Percentiles rank a stretch among this genome's conserved stretches.
phyloP scores from a whole-genome alignment of 176 grass and related monocot species.

The Dendrocalamus sinicus region DNA sequence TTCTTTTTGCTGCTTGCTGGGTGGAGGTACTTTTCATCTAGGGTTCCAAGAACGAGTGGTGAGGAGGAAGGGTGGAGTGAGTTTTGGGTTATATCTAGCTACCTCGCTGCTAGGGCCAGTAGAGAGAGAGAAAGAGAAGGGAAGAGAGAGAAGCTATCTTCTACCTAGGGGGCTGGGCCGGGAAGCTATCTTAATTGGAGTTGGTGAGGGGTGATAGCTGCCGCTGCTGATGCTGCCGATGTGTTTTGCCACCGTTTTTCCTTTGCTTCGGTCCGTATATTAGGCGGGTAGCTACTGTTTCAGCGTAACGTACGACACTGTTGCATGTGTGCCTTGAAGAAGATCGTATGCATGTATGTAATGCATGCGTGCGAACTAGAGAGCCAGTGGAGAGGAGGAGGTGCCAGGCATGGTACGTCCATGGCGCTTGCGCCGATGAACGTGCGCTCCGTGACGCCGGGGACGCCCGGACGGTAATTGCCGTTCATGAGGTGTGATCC shows the following conservation, averaged over 20 bases:
- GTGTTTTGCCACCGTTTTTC: conserved; percentile 45
- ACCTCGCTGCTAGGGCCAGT: not conserved
- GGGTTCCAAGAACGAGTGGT: conserved; percentile 57
- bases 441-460: conserved; percentile 44
- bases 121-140: not conserved
- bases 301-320: conserved; percentile 40
- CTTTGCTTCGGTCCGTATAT: conserved; percentile 33
- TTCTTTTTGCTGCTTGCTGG: not conserved
- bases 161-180: not conserved
- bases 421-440: conserved; percentile 33
- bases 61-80: conserved; percentile 39
- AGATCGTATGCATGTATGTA: not conserved
- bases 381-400: not conserved
- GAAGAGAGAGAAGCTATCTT: not conserved
- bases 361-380: conserved; percentile 1
- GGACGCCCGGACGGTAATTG: not conserved
- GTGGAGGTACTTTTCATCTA: conserved; percentile 50
- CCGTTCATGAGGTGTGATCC: conserved; percentile 53
- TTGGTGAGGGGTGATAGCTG: conserved; percentile 58
- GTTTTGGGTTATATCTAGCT: conserved; percentile 35
- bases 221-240: conserved; percentile 20
- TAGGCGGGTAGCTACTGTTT: not conserved
- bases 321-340: conserved; percentile 61
- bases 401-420: not conserved
- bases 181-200: conserved; percentile 57